Base-by-base conservation (phyloP, 2,329 filamentous ascomycete genomes). In the Sporothrix pseudoabietina region DNA sequence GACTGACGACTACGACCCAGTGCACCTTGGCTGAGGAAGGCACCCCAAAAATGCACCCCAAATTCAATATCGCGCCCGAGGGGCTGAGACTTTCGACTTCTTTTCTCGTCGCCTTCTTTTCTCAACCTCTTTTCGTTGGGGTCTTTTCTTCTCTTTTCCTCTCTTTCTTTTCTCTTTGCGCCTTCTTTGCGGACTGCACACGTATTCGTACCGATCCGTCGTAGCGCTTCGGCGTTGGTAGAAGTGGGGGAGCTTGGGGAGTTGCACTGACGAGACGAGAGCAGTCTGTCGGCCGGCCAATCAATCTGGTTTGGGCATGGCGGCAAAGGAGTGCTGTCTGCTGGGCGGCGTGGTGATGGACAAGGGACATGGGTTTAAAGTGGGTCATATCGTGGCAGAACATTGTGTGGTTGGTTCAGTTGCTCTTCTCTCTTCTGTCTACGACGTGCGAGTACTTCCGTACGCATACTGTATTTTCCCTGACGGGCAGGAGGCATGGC, bases 261-360 rank as follows among this genome's bases (percentile, higher is more conserved):
- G 49, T 22, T 6, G 52, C 19, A 22, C 19, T 54, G 26, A 22
- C n/a, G 7, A 61, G 55, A 12, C 26, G 47, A 26, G 47, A 10
- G 69, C 54, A 71, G 22, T 14, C 35, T 49, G 69, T 71, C 69
- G 69, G 41, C 69, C 54, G 55, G 69, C 69, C 69, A 71, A 63
- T 71, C 69, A 71, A 63, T 71, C 69, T 41, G 22, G 70, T 39
- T 65, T 55, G 57, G 57, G 70, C 57, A 52, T 63, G 57, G 70
- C 57, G 57, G 41, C 41, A 49, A 68, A 30, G 10, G 44, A 1
- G 9, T 19, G 1, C 12, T 5, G 22, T 4, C 10, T 32, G 7
- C 35, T 12, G n/a, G 19, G 41, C n/a, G 26, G 30, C 49, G 39
- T 30, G 39, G 49, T 39, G 68, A 55, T 26, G 49, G 68, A 30